Conservation (phyloP, 345 rosid genomes). For the Euphorbia pulcherrima region DNA sequence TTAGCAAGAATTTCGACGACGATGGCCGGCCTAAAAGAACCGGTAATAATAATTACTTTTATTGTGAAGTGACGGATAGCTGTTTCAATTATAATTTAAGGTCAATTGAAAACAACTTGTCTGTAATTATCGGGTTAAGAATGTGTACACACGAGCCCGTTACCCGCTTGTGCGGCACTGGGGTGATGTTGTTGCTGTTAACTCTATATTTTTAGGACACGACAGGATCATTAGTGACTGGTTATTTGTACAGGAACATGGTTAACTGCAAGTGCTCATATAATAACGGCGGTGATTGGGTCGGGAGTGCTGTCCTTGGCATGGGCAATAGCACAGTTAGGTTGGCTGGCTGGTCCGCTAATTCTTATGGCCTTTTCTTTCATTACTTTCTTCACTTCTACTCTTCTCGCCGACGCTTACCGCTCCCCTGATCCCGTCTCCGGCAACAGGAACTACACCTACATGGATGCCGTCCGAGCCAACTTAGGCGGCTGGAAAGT, state of each 20-base stretch:
- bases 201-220: no score
- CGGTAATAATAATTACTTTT: no score
- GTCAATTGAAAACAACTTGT: no score
- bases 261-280: constrained; percentile 80
- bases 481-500: constrained; percentile 48
- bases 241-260: constrained; percentile 84
- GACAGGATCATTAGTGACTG: no score
- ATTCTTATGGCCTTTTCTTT: constrained; percentile 61
- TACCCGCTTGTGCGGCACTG: no score
- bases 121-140: no score
- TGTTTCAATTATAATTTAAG: no score
- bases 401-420: constrained; percentile 73
- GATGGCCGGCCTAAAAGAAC: constrained; percentile 69
- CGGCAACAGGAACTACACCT: constrained; percentile 76
- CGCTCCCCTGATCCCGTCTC: constrained; percentile 67
- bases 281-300: constrained; percentile 88
- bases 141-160: no score
- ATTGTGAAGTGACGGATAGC: no score
- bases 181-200: no score
- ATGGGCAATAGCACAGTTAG: constrained; percentile 84
- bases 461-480: constrained; percentile 80
- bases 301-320: constrained; percentile 84
- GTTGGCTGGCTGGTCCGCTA: constrained; percentile 79
- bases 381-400: constrained; percentile 73
- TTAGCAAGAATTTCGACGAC: constrained; percentile 53